Percentiles rank a stretch among this genome's conserved stretches.
Evolutionary conservation across 768 basidiomycete species (phyloP).

Genomic region (Trametes cingulata): DNA sequence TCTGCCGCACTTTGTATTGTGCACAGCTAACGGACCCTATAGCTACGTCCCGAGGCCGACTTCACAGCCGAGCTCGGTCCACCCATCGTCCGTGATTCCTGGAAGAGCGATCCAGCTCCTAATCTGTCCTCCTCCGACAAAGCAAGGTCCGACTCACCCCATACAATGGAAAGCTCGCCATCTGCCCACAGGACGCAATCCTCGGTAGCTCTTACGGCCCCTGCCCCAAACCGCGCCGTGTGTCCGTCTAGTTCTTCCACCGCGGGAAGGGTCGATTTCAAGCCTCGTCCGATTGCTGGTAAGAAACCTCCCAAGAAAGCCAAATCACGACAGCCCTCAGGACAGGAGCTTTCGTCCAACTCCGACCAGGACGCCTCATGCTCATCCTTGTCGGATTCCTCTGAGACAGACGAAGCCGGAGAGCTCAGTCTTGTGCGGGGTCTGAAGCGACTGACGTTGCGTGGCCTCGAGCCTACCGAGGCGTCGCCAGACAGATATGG

Average conservation of each 20-base stretch:
- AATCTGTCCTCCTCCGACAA: constrained; percentile 18
- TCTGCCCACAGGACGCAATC: background rate
- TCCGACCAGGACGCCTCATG: constrained; percentile 18
- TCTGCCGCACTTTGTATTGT: background rate
- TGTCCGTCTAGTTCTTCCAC: constrained; percentile 11
- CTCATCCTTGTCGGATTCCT: constrained; percentile 29
- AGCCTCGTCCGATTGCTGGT: constrained; percentile 2
- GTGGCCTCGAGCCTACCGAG: constrained; percentile 41
- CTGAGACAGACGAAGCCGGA: constrained; percentile 40
- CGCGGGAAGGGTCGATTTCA: background rate
- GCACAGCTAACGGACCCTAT: constrained; percentile 12
- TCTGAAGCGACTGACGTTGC: constrained; percentile 37
- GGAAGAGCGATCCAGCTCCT: constrained; percentile 43
- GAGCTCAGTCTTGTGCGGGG: constrained; percentile 43
- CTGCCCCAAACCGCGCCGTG: constrained; percentile 4
- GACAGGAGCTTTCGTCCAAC: constrained; percentile 6
- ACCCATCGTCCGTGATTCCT: constrained; percentile 61
- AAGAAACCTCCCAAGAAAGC: constrained; percentile 1
- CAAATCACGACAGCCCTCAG: constrained; percentile 1
- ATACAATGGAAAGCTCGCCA: constrained; percentile 1
- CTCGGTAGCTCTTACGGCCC: constrained; percentile 11
- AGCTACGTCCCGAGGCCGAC: constrained; percentile 66
- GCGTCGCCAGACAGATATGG: constrained; percentile 29
- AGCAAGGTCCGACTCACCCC: constrained; percentile 13
- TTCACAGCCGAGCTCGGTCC: constrained; percentile 66